Conservation (phyloP, 2,329 filamentous ascomycete species). For the Hymenoscyphus scutula region DNA sequence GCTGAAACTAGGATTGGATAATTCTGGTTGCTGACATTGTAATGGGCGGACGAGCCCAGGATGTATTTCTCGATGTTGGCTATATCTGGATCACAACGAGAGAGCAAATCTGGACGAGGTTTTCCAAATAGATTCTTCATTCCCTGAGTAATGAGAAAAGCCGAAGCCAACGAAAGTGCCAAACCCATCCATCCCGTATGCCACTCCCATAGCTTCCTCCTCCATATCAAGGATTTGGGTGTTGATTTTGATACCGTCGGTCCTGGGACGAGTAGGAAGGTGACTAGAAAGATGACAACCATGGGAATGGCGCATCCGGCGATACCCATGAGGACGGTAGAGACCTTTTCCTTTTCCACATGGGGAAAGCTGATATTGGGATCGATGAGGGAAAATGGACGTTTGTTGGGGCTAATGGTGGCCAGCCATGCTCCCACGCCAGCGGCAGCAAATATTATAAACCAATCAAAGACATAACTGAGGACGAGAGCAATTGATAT, state of each 20-base stretch:
- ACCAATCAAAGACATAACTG: slow-evolving; percentile 74
- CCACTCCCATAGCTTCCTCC: slow-evolving; percentile 85
- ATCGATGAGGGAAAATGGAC: slow-evolving; percentile 71
- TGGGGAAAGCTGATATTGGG: slow-evolving; percentile 76
- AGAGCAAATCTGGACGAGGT: slow-evolving; percentile 61
- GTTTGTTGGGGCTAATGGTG: slow-evolving; percentile 60
- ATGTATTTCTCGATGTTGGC: slow-evolving; percentile 56
- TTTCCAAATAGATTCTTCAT: slow-evolving; percentile 75
- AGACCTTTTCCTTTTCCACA: slow-evolving; percentile 68
- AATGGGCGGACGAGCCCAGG: slow-evolving; percentile 54
- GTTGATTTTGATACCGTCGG: slow-evolving; percentile 62
- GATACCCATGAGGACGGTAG: slow-evolving; percentile 62
- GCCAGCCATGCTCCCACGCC: slow-evolving; percentile 59
- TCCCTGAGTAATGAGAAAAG: slow-evolving; percentile 79
- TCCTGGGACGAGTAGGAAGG: slow-evolving; percentile 70
- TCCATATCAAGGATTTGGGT: slow-evolving; percentile 66
- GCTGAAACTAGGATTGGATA: slow-evolving; percentile 68
- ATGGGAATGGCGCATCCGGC: slow-evolving; percentile 63
- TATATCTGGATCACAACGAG: slow-evolving; percentile 74
- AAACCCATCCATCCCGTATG: slow-evolving; percentile 84
- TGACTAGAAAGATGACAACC: slow-evolving; percentile 65
- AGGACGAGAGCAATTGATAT: slow-evolving; percentile 45
- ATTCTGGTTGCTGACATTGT: slow-evolving; percentile 47
- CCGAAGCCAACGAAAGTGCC: slow-evolving; percentile 65
- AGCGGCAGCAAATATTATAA: slow-evolving; percentile 60